Base-by-base conservation (phyloP, 2,329 filamentous ascomycete species). In the Fusarium acutatum region DNA sequence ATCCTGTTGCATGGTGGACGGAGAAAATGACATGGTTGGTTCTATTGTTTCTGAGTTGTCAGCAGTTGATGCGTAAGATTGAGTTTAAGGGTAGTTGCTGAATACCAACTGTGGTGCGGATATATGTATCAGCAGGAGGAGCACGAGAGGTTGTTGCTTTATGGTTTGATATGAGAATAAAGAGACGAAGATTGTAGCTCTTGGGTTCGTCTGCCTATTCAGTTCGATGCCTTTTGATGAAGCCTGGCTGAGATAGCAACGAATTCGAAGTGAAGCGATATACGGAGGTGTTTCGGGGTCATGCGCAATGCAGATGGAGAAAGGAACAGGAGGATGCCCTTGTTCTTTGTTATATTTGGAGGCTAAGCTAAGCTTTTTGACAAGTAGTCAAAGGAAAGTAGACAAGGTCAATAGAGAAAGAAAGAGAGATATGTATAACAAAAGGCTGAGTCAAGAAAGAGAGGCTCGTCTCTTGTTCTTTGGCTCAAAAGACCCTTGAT, bases 1-100 rank as follows among this genome's bases (percentile, higher is more conserved):
- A 73, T 97, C 93, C 80, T 95, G 91, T 77, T 92, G 90, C 84
- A 89, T 88, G 71, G 83, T 86, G 59, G 75, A 58, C 60, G 83
- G 83, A 72, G 83, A 72, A 76, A 83, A 83, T 67, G 81, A 82
- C 83, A 85, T 85, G 64, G 75, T 77, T 56, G 43, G 28, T 66
- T 56, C 24, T 67, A 58, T 71, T 15, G 12, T 60, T 46, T 65
- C 64, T 61, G 35, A 30, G 18, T 34, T 69, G 43, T 78, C 68
- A 78, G 73, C 38, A 38, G 24, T 7, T 62, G 38, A 22, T 50
- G 37, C 63, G 58, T 32, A 17, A 37, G 22, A 38, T n/a, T 18
- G 28, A 41, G 24, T 18, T 26, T 8, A 18, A 61, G 46, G n/a
- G 44, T 34, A 63, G 28, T 61, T 58, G 56, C 38, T 56, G 64